Evolutionary conservation across 2,329 filamentous ascomycete species (phyloP).

Genomic region (Cordyceps fumosorosea): DNA sequence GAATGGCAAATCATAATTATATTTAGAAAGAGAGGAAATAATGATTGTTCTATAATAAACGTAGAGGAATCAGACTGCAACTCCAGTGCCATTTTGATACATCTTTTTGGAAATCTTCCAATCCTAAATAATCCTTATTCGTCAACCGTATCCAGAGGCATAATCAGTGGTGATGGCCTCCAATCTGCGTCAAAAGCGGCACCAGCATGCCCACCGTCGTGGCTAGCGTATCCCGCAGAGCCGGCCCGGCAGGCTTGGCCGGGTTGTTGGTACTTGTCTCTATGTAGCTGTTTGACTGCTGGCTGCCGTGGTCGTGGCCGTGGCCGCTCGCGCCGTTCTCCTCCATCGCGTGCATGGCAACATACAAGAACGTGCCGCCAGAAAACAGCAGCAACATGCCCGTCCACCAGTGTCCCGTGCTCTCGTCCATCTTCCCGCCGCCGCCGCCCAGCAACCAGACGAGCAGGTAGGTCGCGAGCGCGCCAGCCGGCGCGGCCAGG

Average conservation of each 20-base stretch:
- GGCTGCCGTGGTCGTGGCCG: slow-evolving; percentile 44
- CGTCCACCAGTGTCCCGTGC: slow-evolving; percentile 74
- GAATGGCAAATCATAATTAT: background rate
- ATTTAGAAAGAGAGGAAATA: background rate
- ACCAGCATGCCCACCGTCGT: slow-evolving; percentile 72
- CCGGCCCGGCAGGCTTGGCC: slow-evolving; percentile 47
- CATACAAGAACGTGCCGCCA: slow-evolving; percentile 93
- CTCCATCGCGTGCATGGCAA: slow-evolving; percentile 98
- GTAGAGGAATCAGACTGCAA: background rate
- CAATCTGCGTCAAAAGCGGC: slow-evolving; percentile 70
- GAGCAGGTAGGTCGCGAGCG: slow-evolving; percentile 73
- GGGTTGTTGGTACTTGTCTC: slow-evolving; percentile 40
- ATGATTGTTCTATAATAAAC: background rate
- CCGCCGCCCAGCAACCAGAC: slow-evolving; percentile 66
- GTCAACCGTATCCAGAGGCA: too few relatives aligned
- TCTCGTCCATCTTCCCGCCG: slow-evolving; percentile 50
- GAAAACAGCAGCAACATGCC: slow-evolving; percentile 93
- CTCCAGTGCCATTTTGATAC: background rate
- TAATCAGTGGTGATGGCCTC: slow-evolving; percentile 56
- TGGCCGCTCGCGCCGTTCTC: slow-evolving; percentile 52
- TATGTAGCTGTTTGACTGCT: slow-evolving; percentile 45
- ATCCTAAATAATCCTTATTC: background rate
- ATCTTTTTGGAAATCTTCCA: background rate
- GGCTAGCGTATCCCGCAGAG: slow-evolving; percentile 62
- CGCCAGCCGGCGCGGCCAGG: slow-evolving; percentile 80